Conservation (phyloP, 805 yeast genomes). For the Wickerhamiella alocasiicola region DNA sequence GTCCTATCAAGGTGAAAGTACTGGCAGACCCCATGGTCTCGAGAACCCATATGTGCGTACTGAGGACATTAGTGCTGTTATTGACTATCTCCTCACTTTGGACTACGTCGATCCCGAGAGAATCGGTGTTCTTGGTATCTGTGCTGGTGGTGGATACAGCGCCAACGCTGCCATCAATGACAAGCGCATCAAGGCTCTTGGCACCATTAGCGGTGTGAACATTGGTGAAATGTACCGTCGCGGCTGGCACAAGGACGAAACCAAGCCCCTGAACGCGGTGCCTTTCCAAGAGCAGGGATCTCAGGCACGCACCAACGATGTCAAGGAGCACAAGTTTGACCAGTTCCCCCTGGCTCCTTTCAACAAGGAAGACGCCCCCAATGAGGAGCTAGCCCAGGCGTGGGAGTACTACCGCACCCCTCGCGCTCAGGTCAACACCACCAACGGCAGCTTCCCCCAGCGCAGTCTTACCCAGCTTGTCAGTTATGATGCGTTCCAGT, state of each 20-base stretch:
- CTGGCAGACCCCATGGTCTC: slow-evolving; percentile 13
- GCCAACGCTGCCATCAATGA: slow-evolving; percentile 13
- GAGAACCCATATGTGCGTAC: slow-evolving; percentile 14
- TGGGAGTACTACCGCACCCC: slow-evolving; percentile 15
- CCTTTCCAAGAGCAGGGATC: not conserved
- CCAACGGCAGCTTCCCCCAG: not conserved
- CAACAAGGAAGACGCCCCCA: slow-evolving; percentile 2
- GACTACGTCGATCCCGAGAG: slow-evolving; percentile 8
- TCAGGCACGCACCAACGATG: not conserved
- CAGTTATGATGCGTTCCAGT: slow-evolving; percentile 11
- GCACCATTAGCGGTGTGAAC: slow-evolving; percentile 11
- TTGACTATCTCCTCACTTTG: slow-evolving; percentile 11
- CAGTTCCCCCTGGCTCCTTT: not conserved
- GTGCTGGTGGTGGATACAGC: slow-evolving; percentile 16
- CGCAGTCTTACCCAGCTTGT: not conserved
- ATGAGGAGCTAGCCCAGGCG: slow-evolving; percentile 13
- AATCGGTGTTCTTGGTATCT: slow-evolving; percentile 14
- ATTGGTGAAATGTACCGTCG: slow-evolving; percentile 10
- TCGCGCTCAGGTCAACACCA: slow-evolving; percentile 3
- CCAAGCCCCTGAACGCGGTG: not conserved
- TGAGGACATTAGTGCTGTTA: slow-evolving; percentile 12
- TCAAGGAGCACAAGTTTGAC: not conserved
- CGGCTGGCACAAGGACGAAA: slow-evolving; percentile 5
- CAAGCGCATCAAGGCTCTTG: too few species aligned
- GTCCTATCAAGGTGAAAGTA: slow-evolving; percentile 14